Percentiles rank a stretch among this genome's conserved stretches.
Conservation (phyloP, 2,329 filamentous ascomycete genomes). For the Verticillium klebahnii region DNA sequence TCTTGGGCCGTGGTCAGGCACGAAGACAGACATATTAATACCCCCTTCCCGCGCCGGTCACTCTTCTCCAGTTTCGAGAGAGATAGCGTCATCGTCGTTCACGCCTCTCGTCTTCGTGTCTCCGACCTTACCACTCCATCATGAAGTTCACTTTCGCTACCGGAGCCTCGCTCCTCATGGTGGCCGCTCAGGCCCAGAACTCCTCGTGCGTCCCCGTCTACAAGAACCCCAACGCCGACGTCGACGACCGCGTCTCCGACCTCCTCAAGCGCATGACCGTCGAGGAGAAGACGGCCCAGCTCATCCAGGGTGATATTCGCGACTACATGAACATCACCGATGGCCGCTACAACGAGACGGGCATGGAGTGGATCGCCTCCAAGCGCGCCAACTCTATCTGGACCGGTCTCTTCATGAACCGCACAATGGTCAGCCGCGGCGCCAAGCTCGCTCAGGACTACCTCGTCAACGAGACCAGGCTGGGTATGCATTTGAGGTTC, state of each 20-base stretch:
- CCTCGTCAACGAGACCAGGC: conserved; percentile 42
- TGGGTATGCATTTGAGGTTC: conserved; percentile 17
- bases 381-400: conserved; percentile 66
- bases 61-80: conserved; percentile 2
- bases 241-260: conserved; percentile 63
- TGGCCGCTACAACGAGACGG: conserved; percentile 62
- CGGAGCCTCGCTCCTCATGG: conserved; percentile 17
- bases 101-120: neutral
- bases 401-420: conserved; percentile 62
- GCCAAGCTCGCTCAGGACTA: conserved; percentile 66
- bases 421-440: conserved; percentile 57
- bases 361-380: conserved; percentile 62
- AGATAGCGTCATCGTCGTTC: conserved; percentile 1
- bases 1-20: conserved; percentile 1
- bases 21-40: conserved; percentile 11
- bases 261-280: conserved; percentile 69
- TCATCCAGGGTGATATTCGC: conserved; percentile 64
- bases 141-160: conserved; percentile 24
- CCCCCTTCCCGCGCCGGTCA: conserved; percentile 3
- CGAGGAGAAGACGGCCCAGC: conserved; percentile 67
- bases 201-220: conserved; percentile 39
- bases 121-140: conserved; percentile 2
- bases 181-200: conserved; percentile 14
- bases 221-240: conserved; percentile 56
- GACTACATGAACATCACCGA: conserved; percentile 70